A percentile compares a stretch with the other conserved stretches of the same genome.
These are phyloP conservation scores for Suillus subluteus DNA, from an alignment of 768 basidiomycete genomes.

Conservation along the genomic window DNA sequence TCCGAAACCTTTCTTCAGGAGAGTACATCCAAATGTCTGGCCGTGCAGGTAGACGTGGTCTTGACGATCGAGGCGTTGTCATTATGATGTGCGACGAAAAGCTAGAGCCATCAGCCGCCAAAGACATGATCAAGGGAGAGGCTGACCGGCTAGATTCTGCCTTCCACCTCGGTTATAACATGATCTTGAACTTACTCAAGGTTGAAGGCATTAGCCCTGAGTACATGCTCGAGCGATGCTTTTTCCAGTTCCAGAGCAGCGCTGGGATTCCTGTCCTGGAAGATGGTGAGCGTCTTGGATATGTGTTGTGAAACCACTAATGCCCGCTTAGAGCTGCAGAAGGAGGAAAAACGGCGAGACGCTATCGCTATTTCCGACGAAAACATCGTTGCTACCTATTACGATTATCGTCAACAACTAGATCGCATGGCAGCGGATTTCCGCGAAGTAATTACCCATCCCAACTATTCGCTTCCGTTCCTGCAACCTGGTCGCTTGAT, in stretches of 20 bases:
- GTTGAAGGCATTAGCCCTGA: slow-evolving; percentile 99
- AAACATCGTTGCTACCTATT: slow-evolving; percentile 83
- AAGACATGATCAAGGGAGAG: slow-evolving; percentile 97
- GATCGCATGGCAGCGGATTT: slow-evolving; percentile 90
- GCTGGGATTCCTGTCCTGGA: slow-evolving; percentile 86
- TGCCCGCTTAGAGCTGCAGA: slow-evolving; percentile 60
- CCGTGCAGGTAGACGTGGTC: slow-evolving; percentile 92
- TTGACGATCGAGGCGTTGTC: slow-evolving; percentile 98
- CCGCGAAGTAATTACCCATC: slow-evolving; percentile 91
- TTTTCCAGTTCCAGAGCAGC: slow-evolving; percentile 98
- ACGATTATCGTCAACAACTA: slow-evolving; percentile 90
- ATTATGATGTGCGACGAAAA: slow-evolving; percentile 99
- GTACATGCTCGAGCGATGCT: slow-evolving; percentile 96
- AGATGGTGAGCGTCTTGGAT: slow-evolving; percentile 58
- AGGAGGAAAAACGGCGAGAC: slow-evolving; percentile 68
- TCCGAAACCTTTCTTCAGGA: slow-evolving; percentile 89
- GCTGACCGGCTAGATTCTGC: slow-evolving; percentile 97
- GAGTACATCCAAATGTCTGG: slow-evolving; percentile 99
- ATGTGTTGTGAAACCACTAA: slow-evolving; percentile 12
- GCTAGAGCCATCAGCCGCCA: slow-evolving; percentile 88
- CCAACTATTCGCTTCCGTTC: slow-evolving; percentile 93
- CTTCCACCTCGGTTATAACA: slow-evolving; percentile 98
- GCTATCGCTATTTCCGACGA: slow-evolving; percentile 83
- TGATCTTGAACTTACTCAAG: slow-evolving; percentile 97
- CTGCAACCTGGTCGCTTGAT: slow-evolving; percentile 92